Base-by-base conservation (phyloP, 345 rosid genomes). In the Populus davidiana region DNA sequence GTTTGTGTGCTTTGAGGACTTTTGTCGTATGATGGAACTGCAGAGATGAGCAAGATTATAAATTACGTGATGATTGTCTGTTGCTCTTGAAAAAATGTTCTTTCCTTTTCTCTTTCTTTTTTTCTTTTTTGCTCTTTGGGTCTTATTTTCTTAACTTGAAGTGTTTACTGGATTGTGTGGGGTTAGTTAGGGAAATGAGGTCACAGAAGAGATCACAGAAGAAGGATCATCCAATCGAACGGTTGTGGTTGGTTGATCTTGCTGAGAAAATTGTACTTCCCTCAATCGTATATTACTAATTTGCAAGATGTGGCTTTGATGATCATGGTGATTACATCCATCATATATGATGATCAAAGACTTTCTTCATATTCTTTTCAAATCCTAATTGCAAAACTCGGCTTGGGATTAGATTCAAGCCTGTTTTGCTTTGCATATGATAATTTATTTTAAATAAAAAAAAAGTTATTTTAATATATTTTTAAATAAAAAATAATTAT, bases 1-100 rank as follows among this genome's bases (percentile, higher is more conserved):
- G 41, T 91, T 94, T 79, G 99, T 96, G 64, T 92, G 98, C 83
- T 96, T 93, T 77, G 90, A 88, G 64, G 99, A 96, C 80, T 96
- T 96, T 72, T 73, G 83, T 2, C 86, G 83, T 3, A 91, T 96
- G 97, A 94, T 96, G 99, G 92, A 85, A 76, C 79, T 75, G 14
- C 74, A 69, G 44, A 69, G 75, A 74, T 65, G 56, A 17, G 23
- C 63, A 23, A n/a, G 25, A 4, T 11, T 59, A 56, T 1, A 21
- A 38, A 75, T 75, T 52, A 13, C 50, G 78, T 33, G 78, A 13
- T 27, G 41, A 39, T 54, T 66, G 21, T 64, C 1, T 43, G 4
- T 74, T 23, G 76, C 69, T 9, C 54, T 23, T 39, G 54, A 25
- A 59, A 4, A 43, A 50, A 23, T 50, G 9, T 31, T 14, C 20